Conservation (phyloP, 2,329 filamentous ascomycete species). For the Neonectria magnoliae region DNA sequence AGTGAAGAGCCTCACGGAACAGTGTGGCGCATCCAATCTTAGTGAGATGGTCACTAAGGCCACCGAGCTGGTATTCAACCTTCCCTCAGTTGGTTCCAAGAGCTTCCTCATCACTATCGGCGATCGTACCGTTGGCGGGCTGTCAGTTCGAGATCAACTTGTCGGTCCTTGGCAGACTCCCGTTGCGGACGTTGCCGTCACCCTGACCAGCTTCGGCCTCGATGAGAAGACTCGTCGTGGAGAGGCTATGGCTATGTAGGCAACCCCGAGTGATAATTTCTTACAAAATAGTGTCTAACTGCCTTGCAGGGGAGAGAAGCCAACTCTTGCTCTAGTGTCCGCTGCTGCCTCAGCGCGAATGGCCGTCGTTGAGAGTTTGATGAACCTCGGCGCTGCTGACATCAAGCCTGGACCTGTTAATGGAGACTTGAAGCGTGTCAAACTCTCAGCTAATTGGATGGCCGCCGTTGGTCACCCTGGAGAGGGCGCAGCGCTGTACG, state of each 20-base stretch:
- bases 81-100: conserved; percentile 95
- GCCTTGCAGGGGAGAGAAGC: conserved; percentile 74
- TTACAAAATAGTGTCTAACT: conserved; percentile 1
- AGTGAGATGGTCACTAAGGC: conserved; percentile 61
- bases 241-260: conserved; percentile 91
- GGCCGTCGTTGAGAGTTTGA: conserved; percentile 92
- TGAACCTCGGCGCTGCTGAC: conserved; percentile 87
- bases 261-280: background rate
- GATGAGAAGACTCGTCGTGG: conserved; percentile 77
- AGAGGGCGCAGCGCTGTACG: conserved; percentile 90
- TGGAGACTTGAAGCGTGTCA: conserved; percentile 79
- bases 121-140: conserved; percentile 89
- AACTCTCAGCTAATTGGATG: conserved; percentile 99
- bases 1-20: conserved; percentile 68
- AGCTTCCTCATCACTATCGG: conserved; percentile 97
- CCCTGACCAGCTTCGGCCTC: conserved; percentile 79
- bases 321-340: conserved; percentile 87
- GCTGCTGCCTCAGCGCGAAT: conserved; percentile 91
- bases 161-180: conserved; percentile 96
- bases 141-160: conserved; percentile 92
- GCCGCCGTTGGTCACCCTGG: conserved; percentile 93
- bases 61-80: conserved; percentile 80
- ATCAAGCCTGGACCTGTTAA: conserved; percentile 55
- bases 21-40: conserved; percentile 64
- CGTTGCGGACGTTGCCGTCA: conserved; percentile 93